phyloP scores from a whole-genome alignment of 169 alveolate genomes.

The Plasmodium coatneyi region DNA sequence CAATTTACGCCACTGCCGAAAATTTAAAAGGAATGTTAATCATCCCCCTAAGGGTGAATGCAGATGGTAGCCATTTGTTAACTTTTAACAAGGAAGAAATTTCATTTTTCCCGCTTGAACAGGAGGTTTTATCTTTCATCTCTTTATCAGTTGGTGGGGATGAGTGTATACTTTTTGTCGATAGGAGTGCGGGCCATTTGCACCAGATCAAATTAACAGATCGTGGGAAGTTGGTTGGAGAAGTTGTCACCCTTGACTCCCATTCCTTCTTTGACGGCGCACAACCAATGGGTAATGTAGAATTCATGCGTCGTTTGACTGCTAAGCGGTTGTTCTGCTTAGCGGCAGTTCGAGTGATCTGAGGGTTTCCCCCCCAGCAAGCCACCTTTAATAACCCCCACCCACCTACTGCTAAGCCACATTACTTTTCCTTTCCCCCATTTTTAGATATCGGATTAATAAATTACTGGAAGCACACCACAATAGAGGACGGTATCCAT shows the following conservation, averaged over 20 bases:
- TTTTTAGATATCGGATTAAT: slow-evolving; percentile 58
- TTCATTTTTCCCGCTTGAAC: slow-evolving; percentile 3
- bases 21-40: slow-evolving; percentile 45
- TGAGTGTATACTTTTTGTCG: slow-evolving; percentile 22
- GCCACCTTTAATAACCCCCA: not conserved
- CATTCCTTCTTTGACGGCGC: slow-evolving; percentile 14
- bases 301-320: not conserved
- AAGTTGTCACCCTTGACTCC: not conserved
- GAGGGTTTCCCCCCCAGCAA: not conserved
- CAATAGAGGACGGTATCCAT: slow-evolving; percentile 9
- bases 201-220: slow-evolving; percentile 17
- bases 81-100: slow-evolving; percentile 30
- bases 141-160: not conserved
- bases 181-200: slow-evolving; percentile 21
- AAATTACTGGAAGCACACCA: slow-evolving; percentile 66
- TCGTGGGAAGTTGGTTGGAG: not conserved
- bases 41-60: slow-evolving; percentile 5
- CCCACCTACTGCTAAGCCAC: not conserved
- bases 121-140: slow-evolving; percentile 30
- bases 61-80: not conserved
- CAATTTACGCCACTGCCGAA: slow-evolving; percentile 32
- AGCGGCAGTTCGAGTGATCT: not conserved
- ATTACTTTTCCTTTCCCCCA: not conserved
- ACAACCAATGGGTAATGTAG: slow-evolving; percentile 6
- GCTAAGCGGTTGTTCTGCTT: not conserved